Evolutionary conservation across 192 early-diverging fungal genomes (phyloP).

Genomic region (Linnemannia zychae): DNA sequence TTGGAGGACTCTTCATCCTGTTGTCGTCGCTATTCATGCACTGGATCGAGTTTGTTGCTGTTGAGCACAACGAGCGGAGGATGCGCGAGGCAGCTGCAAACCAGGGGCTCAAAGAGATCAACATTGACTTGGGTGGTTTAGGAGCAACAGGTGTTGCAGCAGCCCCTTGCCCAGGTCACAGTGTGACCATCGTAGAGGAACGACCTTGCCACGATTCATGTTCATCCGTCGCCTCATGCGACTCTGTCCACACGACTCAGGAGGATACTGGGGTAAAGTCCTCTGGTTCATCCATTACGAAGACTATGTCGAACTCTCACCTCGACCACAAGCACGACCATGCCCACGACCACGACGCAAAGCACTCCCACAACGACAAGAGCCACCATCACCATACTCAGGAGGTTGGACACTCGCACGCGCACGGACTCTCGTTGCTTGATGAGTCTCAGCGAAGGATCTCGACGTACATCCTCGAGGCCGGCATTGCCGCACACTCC

Average conservation of each 20-base stretch:
- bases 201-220: slow-evolving; percentile 11
- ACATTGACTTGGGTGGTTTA: slow-evolving; percentile 26
- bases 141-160: slow-evolving; percentile 27
- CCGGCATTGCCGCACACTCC: slow-evolving; percentile 75
- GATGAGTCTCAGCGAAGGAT: slow-evolving; percentile 25
- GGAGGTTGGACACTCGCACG: slow-evolving; percentile 29
- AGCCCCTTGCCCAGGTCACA: slow-evolving; percentile 23
- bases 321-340: background rate
- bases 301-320: background rate
- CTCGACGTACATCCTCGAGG: slow-evolving; percentile 72
- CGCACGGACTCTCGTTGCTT: slow-evolving; percentile 21
- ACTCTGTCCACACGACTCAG: slow-evolving; percentile 4
- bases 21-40: slow-evolving; percentile 75
- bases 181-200: slow-evolving; percentile 20
- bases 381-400: slow-evolving; percentile 18
- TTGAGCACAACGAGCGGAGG: slow-evolving; percentile 43
- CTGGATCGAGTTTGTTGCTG: slow-evolving; percentile 68
- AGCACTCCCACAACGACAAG: background rate
- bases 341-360: background rate
- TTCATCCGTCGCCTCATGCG: slow-evolving; percentile 17
- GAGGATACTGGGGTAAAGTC: background rate
- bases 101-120: slow-evolving; percentile 2
- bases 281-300: slow-evolving; percentile 16
- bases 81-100: background rate
- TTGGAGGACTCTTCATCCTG: slow-evolving; percentile 72